Percentiles rank a stretch among this genome's conserved stretches.
Evolutionary conservation across 2,329 filamentous ascomycete genomes (phyloP).

Genomic region (Hymenoscyphus fraxineus): DNA sequence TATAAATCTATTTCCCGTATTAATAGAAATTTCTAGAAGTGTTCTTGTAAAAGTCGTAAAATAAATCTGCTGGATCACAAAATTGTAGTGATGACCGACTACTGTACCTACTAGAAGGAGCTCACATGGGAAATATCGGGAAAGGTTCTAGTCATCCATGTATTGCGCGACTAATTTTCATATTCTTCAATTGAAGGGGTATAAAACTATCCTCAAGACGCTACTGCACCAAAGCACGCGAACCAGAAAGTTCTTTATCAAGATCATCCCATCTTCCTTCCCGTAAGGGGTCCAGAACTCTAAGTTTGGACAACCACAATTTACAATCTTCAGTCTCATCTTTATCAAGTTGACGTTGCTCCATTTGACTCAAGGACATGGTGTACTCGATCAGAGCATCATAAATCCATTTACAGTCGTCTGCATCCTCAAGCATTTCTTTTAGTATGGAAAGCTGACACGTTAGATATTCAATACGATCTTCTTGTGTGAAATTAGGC

Average conservation of each 20-base stretch:
- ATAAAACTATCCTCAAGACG: background rate
- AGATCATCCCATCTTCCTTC: slow-evolving; percentile 35
- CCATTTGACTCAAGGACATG: slow-evolving; percentile 52
- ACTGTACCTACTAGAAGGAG: background rate
- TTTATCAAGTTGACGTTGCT: slow-evolving; percentile 39
- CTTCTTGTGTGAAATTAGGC: slow-evolving; percentile 55
- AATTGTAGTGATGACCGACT: no score
- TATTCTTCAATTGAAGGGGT: background rate
- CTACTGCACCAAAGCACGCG: background rate
- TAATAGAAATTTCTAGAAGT: background rate
- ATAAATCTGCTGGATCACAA: background rate
- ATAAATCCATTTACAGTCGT: slow-evolving; percentile 84
- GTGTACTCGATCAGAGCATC: slow-evolving; percentile 78
- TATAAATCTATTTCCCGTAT: background rate
- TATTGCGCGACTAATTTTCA: no score
- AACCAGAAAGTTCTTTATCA: slow-evolving; percentile 11
- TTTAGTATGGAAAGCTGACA: slow-evolving; percentile 72
- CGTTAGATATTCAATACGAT: slow-evolving; percentile 63
- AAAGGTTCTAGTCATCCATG: background rate
- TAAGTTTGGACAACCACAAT: slow-evolving; percentile 32
- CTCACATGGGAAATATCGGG: background rate
- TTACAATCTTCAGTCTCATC: slow-evolving; percentile 38
- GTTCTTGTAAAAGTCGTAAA: background rate
- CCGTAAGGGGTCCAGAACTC: slow-evolving; percentile 34
- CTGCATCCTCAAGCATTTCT: slow-evolving; percentile 59